phyloP scores from a whole-genome alignment of 2,329 filamentous ascomycete species.

The Exophiala aquamarina region DNA sequence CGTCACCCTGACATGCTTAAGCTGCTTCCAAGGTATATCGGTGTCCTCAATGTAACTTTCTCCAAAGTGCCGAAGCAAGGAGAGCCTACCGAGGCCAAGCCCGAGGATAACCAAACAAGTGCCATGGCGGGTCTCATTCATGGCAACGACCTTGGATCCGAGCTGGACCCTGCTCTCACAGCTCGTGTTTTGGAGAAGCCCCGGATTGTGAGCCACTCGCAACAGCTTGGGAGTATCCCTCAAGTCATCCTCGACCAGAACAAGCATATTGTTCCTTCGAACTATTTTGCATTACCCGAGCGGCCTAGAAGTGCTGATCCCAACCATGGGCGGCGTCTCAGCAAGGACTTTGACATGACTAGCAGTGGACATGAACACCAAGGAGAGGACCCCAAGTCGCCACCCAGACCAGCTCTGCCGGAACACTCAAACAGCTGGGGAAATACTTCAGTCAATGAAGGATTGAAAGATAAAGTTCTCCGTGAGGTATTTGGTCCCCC shows the following conservation, averaged over 20 bases:
- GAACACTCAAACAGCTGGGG: conserved; percentile 69
- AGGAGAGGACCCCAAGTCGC: conserved; percentile 1
- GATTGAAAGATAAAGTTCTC: conserved; percentile 84
- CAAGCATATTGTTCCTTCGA: conserved; percentile 84
- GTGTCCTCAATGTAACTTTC: conserved; percentile 93
- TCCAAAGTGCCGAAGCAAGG: conserved; percentile 72
- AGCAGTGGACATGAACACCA: not conserved
- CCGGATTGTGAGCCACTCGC: conserved; percentile 70
- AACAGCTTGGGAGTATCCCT: conserved; percentile 72
- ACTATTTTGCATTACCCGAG: conserved; percentile 68
- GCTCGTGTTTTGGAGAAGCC: conserved; percentile 35
- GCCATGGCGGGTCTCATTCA: not conserved
- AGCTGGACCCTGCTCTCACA: not conserved
- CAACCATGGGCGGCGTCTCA: conserved; percentile 24
- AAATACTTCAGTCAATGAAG: conserved; percentile 85
- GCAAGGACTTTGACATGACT: conserved; percentile 12
- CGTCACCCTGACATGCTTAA: conserved; percentile 85
- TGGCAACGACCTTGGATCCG: not conserved
- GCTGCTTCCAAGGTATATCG: conserved; percentile 87
- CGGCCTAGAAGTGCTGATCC: conserved; percentile 38
- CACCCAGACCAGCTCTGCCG: conserved; percentile 36
- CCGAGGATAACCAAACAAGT: conserved; percentile 3
- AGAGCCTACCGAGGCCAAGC: conserved; percentile 6
- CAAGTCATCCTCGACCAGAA: conserved; percentile 95
- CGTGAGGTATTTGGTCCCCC: conserved; percentile 88